Conservation (phyloP, 2,329 filamentous ascomycete genomes). For the Xylariaceae sp. region DNA sequence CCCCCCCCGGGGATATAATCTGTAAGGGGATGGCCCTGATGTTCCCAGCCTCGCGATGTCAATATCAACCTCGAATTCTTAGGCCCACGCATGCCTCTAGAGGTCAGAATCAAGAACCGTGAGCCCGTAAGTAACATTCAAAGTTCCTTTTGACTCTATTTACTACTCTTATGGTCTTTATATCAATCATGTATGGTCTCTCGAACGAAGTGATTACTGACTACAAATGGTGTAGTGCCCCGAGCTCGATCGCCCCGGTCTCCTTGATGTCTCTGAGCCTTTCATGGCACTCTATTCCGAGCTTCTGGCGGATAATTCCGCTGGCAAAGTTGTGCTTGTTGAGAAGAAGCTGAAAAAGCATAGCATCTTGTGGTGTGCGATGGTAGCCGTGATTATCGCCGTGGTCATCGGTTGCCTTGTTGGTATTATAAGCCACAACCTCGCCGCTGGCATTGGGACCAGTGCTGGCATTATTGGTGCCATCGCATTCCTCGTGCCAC, state of each 20-base stretch:
- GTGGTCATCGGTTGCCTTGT: slow-evolving; percentile 25
- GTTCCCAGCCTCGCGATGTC: neutral
- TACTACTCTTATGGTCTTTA: too few relatives aligned
- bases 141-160: too few relatives aligned
- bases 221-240: neutral
- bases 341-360: slow-evolving; percentile 6
- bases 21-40: neutral
- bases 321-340: slow-evolving; percentile 5
- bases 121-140: slow-evolving; percentile 1
- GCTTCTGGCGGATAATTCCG: slow-evolving; percentile 1
- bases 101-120: slow-evolving; percentile 3
- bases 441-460: slow-evolving; percentile 2
- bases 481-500: slow-evolving; percentile 8
- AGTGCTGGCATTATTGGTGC: slow-evolving; percentile 8
- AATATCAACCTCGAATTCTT: neutral
- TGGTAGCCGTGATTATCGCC: slow-evolving; percentile 15
- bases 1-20: too few relatives aligned
- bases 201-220: too few relatives aligned
- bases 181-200: neutral
- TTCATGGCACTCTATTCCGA: slow-evolving; percentile 4
- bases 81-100: neutral
- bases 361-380: slow-evolving; percentile 8
- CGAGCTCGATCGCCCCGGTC: slow-evolving; percentile 3
- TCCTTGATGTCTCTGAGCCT: slow-evolving; percentile 1
- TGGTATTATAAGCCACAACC: slow-evolving; percentile 23